A percentile compares a stretch with the other conserved stretches of the same genome.
Evolutionary conservation across 1,284 basidiomycete genomes (phyloP).

Genomic region (Singerocomus rubriflavus): DNA sequence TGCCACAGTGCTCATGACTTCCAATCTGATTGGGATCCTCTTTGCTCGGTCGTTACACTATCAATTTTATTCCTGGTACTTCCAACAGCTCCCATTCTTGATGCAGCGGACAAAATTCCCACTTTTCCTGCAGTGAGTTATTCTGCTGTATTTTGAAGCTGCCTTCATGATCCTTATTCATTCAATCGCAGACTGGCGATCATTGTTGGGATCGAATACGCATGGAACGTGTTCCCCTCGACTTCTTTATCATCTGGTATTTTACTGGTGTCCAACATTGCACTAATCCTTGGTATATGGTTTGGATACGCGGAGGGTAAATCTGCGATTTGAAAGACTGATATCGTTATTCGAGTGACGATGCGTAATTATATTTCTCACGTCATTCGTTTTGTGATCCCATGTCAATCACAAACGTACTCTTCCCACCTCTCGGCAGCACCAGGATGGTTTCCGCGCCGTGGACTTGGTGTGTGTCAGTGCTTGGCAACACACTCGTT

Average conservation of each 20-base stretch:
- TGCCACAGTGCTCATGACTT: constrained; percentile 81
- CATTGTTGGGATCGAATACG: constrained; percentile 70
- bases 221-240: constrained; percentile 88
- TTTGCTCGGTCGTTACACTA: constrained; percentile 97
- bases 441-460: constrained; percentile 74
- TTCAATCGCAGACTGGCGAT: constrained; percentile 52
- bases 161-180: not conserved
- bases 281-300: constrained; percentile 66
- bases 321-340: constrained; percentile 4
- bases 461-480: constrained; percentile 72
- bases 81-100: constrained; percentile 87
- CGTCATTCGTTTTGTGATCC: constrained; percentile 36
- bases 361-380: not conserved
- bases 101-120: constrained; percentile 73
- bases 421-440: constrained; percentile 73
- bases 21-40: constrained; percentile 88
- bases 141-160: constrained; percentile 4
- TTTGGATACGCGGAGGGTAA: constrained; percentile 47
- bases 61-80: constrained; percentile 99
- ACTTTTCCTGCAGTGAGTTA: constrained; percentile 54
- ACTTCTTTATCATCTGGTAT: constrained; percentile 68
- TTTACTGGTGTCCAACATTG: constrained; percentile 56
- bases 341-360: not conserved
- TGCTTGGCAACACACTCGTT: constrained; percentile 55
- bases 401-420: constrained; percentile 75